Percentiles rank a stretch among this genome's conserved stretches.
These are phyloP conservation scores for Trypanosomatidae sp. DNA, from an alignment of 208 protist species.

Conservation along the genomic window DNA sequence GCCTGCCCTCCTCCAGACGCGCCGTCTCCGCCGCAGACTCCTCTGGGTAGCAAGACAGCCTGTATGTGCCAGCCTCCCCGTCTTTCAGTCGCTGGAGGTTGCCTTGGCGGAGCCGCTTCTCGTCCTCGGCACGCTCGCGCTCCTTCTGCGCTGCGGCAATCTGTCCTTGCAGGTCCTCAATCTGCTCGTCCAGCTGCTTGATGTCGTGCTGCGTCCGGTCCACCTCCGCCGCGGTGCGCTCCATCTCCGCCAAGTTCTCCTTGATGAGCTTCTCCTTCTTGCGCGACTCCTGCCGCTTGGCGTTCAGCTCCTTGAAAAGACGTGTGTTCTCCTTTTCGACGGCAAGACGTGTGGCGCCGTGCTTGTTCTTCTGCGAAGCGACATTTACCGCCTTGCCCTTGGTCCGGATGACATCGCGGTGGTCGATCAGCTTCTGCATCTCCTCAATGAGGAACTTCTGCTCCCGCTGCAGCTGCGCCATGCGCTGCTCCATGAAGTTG, in stretches of 20 bases:
- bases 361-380: conserved; percentile 56
- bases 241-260: conserved; percentile 78
- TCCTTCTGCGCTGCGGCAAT: conserved; percentile 58
- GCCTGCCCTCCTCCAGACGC: conserved; percentile 65
- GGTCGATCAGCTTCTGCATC: conserved; percentile 95
- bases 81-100: conserved; percentile 85
- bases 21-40: conserved; percentile 41
- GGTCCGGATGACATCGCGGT: conserved; percentile 91
- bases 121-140: conserved; percentile 69
- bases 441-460: conserved; percentile 93
- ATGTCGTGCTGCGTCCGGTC: conserved; percentile 78
- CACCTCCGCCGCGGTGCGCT: conserved; percentile 70
- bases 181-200: conserved; percentile 60
- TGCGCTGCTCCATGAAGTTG: conserved; percentile 93
- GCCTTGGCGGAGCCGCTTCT: conserved; percentile 78
- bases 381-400: conserved; percentile 88
- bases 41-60: conserved; percentile 74
- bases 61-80: conserved; percentile 82
- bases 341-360: conserved; percentile 64
- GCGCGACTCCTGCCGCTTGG: conserved; percentile 85
- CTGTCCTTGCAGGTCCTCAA: conserved; percentile 67
- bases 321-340: conserved; percentile 88
- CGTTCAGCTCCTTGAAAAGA: conserved; percentile 88
- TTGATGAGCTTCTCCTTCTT: conserved; percentile 79
- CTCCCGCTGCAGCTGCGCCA: conserved; percentile 90